A percentile compares a stretch with the other conserved stretches of the same genome.
Evolutionary conservation across 768 basidiomycete genomes (phyloP).

Genomic region (Neoboletus magnificus): DNA sequence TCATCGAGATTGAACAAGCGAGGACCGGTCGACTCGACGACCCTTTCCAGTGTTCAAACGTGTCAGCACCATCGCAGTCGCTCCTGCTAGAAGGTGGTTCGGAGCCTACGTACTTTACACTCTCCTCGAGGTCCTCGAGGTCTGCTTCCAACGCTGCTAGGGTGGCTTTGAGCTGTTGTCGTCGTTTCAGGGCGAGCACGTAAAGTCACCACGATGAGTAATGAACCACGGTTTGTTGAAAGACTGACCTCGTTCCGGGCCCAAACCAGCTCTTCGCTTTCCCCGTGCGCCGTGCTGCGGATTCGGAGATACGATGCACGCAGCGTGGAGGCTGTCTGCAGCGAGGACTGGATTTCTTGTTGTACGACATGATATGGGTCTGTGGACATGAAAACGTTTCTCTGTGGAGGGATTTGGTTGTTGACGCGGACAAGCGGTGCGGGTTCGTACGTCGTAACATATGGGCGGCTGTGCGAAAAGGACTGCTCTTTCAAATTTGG

Average conservation of each 20-base stretch:
- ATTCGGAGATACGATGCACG: conserved; percentile 77
- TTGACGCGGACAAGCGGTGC: not conserved
- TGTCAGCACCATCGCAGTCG: not conserved
- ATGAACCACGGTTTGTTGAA: not conserved
- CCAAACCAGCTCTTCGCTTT: conserved; percentile 79
- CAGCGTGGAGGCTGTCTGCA: conserved; percentile 68
- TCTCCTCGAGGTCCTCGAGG: conserved; percentile 90
- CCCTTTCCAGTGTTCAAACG: conserved; percentile 45
- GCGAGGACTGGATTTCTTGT: conserved; percentile 73
- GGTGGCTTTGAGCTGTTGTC: conserved; percentile 60
- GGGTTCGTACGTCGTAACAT: not conserved
- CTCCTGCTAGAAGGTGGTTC: not conserved
- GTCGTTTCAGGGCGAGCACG: not conserved
- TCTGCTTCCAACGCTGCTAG: conserved; percentile 81
- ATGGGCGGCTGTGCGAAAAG: not conserved
- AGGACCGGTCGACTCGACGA: conserved; percentile 83
- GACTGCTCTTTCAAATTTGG: not conserved
- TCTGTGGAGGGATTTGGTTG: not conserved
- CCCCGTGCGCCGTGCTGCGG: conserved; percentile 66
- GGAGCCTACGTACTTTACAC: conserved; percentile 63
- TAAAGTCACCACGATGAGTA: not conserved
- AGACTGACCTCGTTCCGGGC: conserved; percentile 67
- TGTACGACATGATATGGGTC: conserved; percentile 90
- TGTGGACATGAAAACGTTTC: conserved; percentile 48
- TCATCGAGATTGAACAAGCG: conserved; percentile 81